phyloP scores from a whole-genome alignment of 768 basidiomycete genomes.

The Trametes cubensis region DNA sequence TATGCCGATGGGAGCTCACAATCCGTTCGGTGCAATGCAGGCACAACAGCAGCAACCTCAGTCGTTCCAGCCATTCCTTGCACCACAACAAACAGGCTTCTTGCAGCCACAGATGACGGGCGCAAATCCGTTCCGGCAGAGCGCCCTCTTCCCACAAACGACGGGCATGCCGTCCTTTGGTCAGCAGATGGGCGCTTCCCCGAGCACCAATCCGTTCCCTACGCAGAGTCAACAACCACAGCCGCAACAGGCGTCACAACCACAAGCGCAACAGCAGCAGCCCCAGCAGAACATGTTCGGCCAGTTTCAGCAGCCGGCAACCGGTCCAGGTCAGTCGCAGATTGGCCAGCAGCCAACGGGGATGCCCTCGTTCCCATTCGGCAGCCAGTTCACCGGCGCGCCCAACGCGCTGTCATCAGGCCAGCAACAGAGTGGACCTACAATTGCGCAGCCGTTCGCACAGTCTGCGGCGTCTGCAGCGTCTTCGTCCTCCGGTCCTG shows the following conservation, averaged over 20 bases:
- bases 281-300: constrained; percentile 37
- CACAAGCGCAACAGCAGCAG: constrained; percentile 50
- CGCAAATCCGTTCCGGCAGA: constrained; percentile 57
- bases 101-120: constrained; percentile 52
- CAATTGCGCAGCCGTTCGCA: constrained; percentile 23
- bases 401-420: constrained; percentile 4
- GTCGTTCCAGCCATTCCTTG: constrained; percentile 51
- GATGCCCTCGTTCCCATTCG: constrained; percentile 22
- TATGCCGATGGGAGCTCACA: constrained; percentile 41
- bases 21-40: constrained; percentile 50
- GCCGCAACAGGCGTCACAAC: constrained; percentile 63
- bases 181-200: constrained; percentile 8
- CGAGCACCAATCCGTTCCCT: constrained; percentile 30
- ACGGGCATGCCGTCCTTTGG: constrained; percentile 31
- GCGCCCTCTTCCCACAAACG: constrained; percentile 45
- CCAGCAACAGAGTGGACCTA: constrained; percentile 16
- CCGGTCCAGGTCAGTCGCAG: not conserved
- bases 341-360: constrained; percentile 15
- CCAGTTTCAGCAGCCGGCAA: constrained; percentile 22
- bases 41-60: constrained; percentile 33
- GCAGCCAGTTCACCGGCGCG: constrained; percentile 13
- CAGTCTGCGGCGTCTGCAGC: constrained; percentile 26
- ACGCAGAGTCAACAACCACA: constrained; percentile 47
- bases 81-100: constrained; percentile 52
- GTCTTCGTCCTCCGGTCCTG: constrained; percentile 25